phyloP scores from a whole-genome alignment of 257 asterid species.

The Agastache rugosa region DNA sequence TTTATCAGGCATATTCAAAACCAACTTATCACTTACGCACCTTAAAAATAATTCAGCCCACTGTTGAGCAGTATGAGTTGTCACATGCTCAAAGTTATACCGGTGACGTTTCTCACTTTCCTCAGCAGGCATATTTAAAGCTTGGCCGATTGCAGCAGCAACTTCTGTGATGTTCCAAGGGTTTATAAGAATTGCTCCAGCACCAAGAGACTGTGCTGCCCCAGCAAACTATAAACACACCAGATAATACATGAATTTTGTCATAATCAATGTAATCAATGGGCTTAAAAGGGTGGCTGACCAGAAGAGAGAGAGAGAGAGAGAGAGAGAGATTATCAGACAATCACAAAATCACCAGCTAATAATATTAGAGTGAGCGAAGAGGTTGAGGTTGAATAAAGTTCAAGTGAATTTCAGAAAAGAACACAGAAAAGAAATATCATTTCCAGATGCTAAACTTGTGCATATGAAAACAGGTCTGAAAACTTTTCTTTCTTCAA shows the following conservation, averaged over 20 bases:
- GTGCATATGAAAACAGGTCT: neutral
- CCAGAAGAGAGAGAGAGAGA: neutral
- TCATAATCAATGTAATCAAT: too few relatives aligned
- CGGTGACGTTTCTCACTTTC: conserved; percentile 93
- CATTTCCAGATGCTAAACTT: conserved; percentile 2
- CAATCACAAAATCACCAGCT: conserved; percentile 22
- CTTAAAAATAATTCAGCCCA: conserved; percentile 98
- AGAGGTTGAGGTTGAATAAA: conserved; percentile 24
- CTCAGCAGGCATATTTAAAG: conserved; percentile 79
- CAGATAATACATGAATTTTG: conserved; percentile 5
- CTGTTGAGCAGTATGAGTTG: conserved; percentile 93
- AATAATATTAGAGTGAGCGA: neutral
- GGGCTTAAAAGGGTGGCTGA: conserved; percentile 4
- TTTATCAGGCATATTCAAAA: conserved; percentile 14
- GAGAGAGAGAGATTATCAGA: neutral
- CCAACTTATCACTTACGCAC: conserved; percentile 47
- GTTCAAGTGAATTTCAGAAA: conserved; percentile 17
- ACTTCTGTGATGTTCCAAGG: conserved; percentile 99
- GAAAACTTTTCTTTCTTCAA: neutral
- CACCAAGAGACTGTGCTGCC: conserved; percentile 98
- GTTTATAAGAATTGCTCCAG: conserved; percentile 96
- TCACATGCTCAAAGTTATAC: conserved; percentile 84
- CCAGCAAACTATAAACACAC: conserved; percentile 86
- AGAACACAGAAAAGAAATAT: neutral
- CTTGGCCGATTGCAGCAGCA: conserved; percentile 61